Base-by-base conservation (phyloP, 2,329 filamentous ascomycete species). In the Fusarium anthophilum region DNA sequence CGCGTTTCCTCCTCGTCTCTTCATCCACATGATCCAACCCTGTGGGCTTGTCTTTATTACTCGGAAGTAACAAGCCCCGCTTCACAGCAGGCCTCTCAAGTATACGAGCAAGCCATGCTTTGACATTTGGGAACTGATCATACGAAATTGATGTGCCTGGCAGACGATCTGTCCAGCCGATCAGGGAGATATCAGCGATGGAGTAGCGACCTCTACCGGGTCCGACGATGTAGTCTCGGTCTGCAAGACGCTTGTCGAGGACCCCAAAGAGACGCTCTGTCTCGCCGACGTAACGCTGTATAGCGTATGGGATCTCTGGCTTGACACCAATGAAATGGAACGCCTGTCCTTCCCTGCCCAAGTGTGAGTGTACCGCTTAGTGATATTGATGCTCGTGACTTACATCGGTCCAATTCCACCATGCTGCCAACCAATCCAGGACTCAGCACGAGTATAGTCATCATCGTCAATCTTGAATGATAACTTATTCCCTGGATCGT, bases 281-380 rank as follows among this genome's bases (percentile, higher is more conserved):
- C 85, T 96, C 94, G 77, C 93, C 94, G 60, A 92, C 86, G 81
- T 95, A 96, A 45, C 93, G 89, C 78, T 92, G 91, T 22, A 92
- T 88, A 55, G 87, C 91, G 80, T 94, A 95, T 56, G 90, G 86
- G 77, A 94, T 91, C 78, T 87, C 88, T 78, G 94, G 91, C 47
- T 91, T 89, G 8, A 92, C 89, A 76, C 89, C 87, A 59, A 85
- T 81, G 84, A 95, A 95, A 83, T 95, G 92, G 81, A 93, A 92
- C 66, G 92, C 91, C 80, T 95, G 93, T 30, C 91, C 93, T 81
- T 94, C 92, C 89, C 91, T 92, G 59, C 17, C 26, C 20, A 22
- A 3, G 38, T 81, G 81, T 58, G 6, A 77, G 63, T 43, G 37
- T 47, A 13, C 17, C 44, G 28, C 14, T 41, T 10, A 35, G 32